These are phyloP conservation scores for Litsea cubeba DNA, from an alignment of 164 flowering plant species.

Conservation along the genomic window DNA sequence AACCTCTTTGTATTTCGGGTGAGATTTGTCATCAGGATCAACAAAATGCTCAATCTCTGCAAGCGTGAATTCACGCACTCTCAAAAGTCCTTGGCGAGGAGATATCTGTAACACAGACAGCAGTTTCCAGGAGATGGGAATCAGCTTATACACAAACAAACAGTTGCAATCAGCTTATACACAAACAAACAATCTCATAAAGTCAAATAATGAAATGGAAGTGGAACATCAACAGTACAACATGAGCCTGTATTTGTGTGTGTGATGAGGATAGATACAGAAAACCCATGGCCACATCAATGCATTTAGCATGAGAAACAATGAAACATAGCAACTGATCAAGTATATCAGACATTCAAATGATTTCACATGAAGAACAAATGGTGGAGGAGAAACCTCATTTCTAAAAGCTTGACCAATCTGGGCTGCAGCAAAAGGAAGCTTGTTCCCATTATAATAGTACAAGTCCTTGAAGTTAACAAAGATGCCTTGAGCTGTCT, in stretches of 20 bases:
- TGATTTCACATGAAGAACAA: background rate
- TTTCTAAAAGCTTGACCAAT: constrained; percentile 99
- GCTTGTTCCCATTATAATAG: constrained; percentile 93
- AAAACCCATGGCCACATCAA: no score
- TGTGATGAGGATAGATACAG: background rate
- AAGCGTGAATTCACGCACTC: constrained; percentile 93
- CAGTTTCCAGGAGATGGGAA: background rate
- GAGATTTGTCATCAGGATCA: constrained; percentile 91
- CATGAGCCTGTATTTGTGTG: background rate
- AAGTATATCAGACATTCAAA: background rate
- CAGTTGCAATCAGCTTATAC: background rate
- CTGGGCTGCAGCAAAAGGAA: constrained; percentile 99
- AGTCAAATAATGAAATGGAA: background rate
- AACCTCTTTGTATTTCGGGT: constrained; percentile 76
- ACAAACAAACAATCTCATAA: background rate
- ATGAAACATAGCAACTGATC: background rate
- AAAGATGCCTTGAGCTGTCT: constrained; percentile 98
- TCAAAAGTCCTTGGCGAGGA: constrained; percentile 96
- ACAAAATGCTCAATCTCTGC: constrained; percentile 99
- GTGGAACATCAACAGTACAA: background rate
- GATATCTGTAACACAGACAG: constrained; percentile 55
- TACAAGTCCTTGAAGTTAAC: constrained; percentile 92
- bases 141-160: background rate
- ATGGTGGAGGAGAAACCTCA: constrained; percentile 50
- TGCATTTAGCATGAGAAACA: background rate